phyloP scores from a whole-genome alignment of 1,284 basidiomycete genomes.

The Veloboletus limbatus region DNA sequence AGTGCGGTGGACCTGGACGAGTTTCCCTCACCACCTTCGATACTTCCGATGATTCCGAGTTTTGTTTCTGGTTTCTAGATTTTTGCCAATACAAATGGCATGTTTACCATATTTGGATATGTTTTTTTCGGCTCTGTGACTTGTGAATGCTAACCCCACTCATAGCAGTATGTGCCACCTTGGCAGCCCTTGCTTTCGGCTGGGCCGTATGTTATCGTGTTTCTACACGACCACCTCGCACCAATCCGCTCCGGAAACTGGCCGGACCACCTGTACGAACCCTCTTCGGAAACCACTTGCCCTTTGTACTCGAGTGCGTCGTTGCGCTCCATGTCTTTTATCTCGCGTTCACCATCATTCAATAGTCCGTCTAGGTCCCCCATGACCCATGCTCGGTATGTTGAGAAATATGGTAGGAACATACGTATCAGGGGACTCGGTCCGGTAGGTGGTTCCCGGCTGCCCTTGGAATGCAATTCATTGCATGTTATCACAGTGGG shows the following conservation, averaged over 20 bases:
- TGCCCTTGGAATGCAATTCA: conserved; percentile 8
- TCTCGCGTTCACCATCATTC: conserved; percentile 2
- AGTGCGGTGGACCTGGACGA: conserved; percentile 42
- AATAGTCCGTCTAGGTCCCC: conserved; percentile 56
- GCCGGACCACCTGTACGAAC: conserved; percentile 54
- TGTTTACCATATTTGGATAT: conserved; percentile 6
- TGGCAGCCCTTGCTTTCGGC: conserved; percentile 22
- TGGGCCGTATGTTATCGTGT: conserved; percentile 32
- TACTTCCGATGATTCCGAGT: conserved; percentile 33
- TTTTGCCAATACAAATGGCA: not conserved
- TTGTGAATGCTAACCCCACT: conserved; percentile 12
- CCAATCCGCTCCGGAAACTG: conserved; percentile 52
- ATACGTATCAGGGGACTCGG: conserved; percentile 62
- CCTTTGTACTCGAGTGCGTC: conserved; percentile 55
- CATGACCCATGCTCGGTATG: conserved; percentile 49
- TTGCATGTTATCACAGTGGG: conserved; percentile 50
- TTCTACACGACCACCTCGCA: conserved; percentile 36
- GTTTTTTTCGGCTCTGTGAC: not conserved
- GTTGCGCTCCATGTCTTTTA: not conserved
- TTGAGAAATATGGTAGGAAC: conserved; percentile 53
- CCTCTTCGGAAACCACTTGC: conserved; percentile 54
- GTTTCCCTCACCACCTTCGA: conserved; percentile 44
- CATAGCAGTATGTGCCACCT: conserved; percentile 22
- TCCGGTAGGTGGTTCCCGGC: conserved; percentile 47
- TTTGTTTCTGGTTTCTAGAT: conserved; percentile 29